Evolutionary conservation across 257 asterid genomes (phyloP).

Genomic region (Capsicum rhomboideum): DNA sequence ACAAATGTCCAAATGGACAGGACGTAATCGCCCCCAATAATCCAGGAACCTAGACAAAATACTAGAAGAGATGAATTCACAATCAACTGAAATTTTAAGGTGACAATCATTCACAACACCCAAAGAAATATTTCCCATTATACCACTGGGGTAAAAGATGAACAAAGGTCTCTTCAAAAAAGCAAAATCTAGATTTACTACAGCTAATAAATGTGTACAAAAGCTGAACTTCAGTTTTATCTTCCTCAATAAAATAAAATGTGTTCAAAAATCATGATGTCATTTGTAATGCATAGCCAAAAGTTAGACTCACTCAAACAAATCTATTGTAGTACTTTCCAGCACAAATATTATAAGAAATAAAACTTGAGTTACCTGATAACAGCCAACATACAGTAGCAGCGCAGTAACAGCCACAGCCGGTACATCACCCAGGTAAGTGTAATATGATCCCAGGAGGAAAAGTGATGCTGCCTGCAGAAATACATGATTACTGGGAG

Average conservation of each 20-base stretch:
- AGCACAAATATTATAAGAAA: background rate
- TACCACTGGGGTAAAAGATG: background rate
- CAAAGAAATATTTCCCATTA: background rate
- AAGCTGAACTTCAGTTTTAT: background rate
- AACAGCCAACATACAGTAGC: constrained; percentile 90
- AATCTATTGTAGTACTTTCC: background rate
- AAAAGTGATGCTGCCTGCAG: constrained; percentile 75
- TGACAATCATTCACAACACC: background rate
- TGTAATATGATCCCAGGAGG: constrained; percentile 91
- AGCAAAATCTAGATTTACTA: background rate
- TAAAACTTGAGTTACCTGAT: constrained; percentile 52
- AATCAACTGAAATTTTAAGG: background rate
- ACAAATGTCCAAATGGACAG: too few relatives aligned
- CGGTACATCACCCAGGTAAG: constrained; percentile 50
- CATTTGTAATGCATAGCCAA: background rate
- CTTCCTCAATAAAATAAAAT: background rate
- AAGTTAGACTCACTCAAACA: background rate
- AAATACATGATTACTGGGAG: constrained; percentile 10
- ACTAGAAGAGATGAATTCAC: too few relatives aligned
- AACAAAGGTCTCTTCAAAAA: background rate
- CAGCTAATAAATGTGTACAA: background rate
- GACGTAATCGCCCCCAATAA: too few relatives aligned
- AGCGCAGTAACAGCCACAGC: constrained; percentile 79
- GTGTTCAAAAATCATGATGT: background rate
- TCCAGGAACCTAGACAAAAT: too few relatives aligned